These are phyloP conservation scores for Erysimum cheiri DNA, from an alignment of 441 rosid genomes.

Conservation along the genomic window DNA sequence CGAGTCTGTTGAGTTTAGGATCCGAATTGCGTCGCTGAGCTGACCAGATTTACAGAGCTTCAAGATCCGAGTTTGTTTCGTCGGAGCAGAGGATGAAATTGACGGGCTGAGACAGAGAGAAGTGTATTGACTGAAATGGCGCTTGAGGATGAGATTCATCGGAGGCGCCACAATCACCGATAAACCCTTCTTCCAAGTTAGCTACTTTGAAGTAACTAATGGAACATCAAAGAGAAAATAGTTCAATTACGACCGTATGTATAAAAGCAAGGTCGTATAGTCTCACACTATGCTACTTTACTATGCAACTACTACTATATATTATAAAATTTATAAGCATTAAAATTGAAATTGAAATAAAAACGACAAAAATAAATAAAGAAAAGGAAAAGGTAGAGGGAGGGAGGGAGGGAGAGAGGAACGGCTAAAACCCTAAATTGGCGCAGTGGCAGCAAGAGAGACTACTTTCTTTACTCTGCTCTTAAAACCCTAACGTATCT, in stretches of 20 bases:
- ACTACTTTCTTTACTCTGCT: slow-evolving; percentile 3
- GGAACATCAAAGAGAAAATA: too few relatives aligned
- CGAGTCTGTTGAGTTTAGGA: slow-evolving; percentile 55
- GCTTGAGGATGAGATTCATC: slow-evolving; percentile 57
- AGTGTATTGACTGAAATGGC: slow-evolving; percentile 46
- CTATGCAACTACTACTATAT: too few relatives aligned
- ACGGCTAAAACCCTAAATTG: slow-evolving; percentile 36
- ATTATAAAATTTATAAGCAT: background rate
- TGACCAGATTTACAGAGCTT: slow-evolving; percentile 56
- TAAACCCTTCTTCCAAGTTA: slow-evolving; percentile 22
- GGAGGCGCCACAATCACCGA: slow-evolving; percentile 35
- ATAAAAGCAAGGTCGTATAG: background rate
- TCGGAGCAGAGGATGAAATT: slow-evolving; percentile 21
- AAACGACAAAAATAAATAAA: background rate
- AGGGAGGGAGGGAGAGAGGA: background rate
- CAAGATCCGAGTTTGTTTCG: slow-evolving; percentile 49
- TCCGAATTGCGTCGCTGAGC: slow-evolving; percentile 55
- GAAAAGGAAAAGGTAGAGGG: too few relatives aligned
- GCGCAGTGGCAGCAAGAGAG: slow-evolving; percentile 21
- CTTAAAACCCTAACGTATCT: slow-evolving; percentile 40
- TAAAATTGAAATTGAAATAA: background rate
- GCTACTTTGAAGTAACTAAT: too few relatives aligned
- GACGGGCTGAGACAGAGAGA: slow-evolving; percentile 25
- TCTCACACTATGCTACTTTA: too few relatives aligned
- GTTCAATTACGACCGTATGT: too few relatives aligned